Base-by-base conservation (phyloP, 129 eudicot genomes). In the Dittrichia graveolens region DNA sequence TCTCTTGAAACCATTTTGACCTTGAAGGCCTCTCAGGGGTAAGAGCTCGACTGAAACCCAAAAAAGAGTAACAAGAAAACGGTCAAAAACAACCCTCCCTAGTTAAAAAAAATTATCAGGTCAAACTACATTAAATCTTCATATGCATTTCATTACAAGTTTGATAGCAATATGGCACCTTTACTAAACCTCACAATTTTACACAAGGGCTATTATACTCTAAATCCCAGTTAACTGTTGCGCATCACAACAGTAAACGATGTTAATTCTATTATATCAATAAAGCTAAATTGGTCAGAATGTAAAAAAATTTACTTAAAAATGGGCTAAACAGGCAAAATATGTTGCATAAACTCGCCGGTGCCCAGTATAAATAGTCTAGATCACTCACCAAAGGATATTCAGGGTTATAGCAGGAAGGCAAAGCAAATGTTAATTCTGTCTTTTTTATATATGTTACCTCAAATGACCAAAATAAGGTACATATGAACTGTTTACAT, bases 1-100 rank as follows among this genome's bases (percentile, higher is more conserved):
- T 49, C 49, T 77, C 82, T 64, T 84, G 78, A 42, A 66, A 58
- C 81, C 83, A 68, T 48, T 75, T 88, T 35, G 79, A 53, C 59
- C 84, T 78, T 63, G 83, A 57, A 75, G 75, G 86, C 81, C 97
- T 86, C 80, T 90, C 94, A 8, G 99, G 97, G 34, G 97, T 88
- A 49, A 59, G 83, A 47, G 89, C 56, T 74, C 88, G 91, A 79
- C 98, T 92, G 82, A 44, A 37, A 71, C 56, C 76, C 73, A 3
- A 50, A 63, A 54, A n/a, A 43, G 5, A 50, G 47, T 54, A 24
- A 65, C 3, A 62, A 35, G 24, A 44, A 43, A 49, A 39, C 16
- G 39, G 57, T 80, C 35, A 75, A 63, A 61, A 68, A 61, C 52
- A 34, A 67, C 71, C 11, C 56, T 52, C 13, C 8, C 39, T 10